These are phyloP conservation scores for Porcisia deanei DNA, from an alignment of 208 protist genomes.

Conservation along the genomic window DNA sequence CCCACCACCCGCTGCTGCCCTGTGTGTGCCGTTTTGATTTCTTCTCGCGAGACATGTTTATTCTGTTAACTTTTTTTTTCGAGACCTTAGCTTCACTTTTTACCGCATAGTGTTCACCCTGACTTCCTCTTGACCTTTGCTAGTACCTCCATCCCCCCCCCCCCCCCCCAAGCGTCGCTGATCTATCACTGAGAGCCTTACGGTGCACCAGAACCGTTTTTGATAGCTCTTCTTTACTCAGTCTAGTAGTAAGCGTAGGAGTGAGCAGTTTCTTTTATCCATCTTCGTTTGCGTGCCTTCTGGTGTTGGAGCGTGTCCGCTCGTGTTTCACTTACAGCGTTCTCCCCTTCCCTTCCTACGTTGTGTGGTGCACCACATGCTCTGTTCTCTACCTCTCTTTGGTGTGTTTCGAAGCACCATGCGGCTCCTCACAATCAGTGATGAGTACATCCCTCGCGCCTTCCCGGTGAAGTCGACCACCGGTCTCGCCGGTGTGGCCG, in stretches of 20 bases:
- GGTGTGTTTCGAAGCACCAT: constrained; percentile 55
- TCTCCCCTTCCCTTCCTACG: neutral
- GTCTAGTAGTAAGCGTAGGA: neutral
- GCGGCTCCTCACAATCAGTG: constrained; percentile 71
- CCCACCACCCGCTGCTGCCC: neutral
- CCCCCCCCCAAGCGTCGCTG: neutral
- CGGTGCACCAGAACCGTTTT: neutral
- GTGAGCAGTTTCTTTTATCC: neutral
- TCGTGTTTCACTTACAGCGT: neutral
- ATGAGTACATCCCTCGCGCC: constrained; percentile 90
- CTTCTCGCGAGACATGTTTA: neutral
- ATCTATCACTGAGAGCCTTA: neutral
- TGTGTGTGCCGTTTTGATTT: neutral
- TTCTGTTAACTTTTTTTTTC: neutral
- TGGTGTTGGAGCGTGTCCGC: neutral
- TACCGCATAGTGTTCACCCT: neutral
- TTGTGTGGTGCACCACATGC: constrained; percentile 12
- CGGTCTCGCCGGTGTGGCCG: constrained; percentile 84
- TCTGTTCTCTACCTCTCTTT: constrained; percentile 27
- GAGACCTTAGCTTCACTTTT: neutral
- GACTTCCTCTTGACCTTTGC: neutral
- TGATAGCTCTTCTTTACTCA: neutral
- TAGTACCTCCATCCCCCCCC: neutral
- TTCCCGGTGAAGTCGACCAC: constrained; percentile 93
- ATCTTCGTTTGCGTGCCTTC: neutral